phyloP scores from a whole-genome alignment of 352 stramenopile species.

The Pythium utonaiense region DNA sequence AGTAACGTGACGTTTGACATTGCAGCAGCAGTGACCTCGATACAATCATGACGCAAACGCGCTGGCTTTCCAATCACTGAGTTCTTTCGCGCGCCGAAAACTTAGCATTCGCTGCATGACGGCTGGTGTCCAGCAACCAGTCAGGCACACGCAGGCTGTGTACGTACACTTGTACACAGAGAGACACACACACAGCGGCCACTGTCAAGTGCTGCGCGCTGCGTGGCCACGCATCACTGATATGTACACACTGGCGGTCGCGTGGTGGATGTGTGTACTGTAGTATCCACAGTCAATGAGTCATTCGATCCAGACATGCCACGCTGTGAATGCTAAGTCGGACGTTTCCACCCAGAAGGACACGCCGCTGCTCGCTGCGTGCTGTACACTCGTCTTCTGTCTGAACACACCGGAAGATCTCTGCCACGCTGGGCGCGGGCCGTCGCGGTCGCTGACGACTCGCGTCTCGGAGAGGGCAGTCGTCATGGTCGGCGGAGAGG shows the following conservation, averaged over 20 bases:
- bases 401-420: neutral
- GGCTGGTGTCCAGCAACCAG: neutral
- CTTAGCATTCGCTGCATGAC: conserved; percentile 3
- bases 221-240: no score
- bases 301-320: neutral
- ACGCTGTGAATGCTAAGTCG: conserved; percentile 3
- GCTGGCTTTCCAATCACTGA: conserved; percentile 1
- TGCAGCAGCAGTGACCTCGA: neutral
- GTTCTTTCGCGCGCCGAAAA: neutral
- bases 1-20: neutral
- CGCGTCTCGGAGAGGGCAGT: no score
- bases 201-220: neutral
- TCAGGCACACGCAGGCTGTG: neutral
- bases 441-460: no score
- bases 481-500: no score
- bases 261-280: neutral
- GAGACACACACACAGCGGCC: neutral
- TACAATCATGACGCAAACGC: neutral
- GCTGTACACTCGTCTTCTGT: neutral
- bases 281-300: neutral
- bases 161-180: no score
- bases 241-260: no score
- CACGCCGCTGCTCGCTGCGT: neutral
- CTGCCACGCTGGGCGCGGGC: no score
- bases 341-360: neutral